A percentile compares a stretch with the other conserved stretches of the same genome.
phyloP scores from a whole-genome alignment of 1,284 basidiomycete species.

The Cutaneotrichosporon spelunceum region DNA sequence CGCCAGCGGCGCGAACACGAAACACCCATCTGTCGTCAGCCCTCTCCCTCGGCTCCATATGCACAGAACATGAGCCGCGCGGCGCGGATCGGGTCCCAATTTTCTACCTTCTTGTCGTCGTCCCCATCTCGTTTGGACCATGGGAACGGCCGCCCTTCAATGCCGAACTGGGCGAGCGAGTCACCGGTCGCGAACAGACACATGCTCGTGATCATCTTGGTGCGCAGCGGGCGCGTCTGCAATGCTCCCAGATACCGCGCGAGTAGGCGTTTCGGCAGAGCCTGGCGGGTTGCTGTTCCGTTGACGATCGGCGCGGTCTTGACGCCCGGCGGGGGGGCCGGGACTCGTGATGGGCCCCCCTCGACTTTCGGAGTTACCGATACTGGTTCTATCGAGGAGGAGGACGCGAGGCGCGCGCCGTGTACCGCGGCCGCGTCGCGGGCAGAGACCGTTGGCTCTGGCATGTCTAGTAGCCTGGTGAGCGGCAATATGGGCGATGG shows the following conservation, averaged over 20 bases:
- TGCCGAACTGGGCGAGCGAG: constrained; percentile 24
- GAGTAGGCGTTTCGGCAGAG: constrained; percentile 1
- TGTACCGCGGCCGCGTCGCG: neutral
- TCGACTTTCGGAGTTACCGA: neutral
- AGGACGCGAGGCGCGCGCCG: neutral
- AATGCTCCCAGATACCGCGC: constrained; percentile 13
- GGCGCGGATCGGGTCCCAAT: constrained; percentile 12
- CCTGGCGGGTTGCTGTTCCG: too few relatives aligned
- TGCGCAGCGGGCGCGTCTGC: constrained; percentile 15
- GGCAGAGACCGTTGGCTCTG: neutral
- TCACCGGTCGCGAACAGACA: constrained; percentile 14
- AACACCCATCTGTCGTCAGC: constrained; percentile 13
- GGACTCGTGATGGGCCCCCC: neutral
- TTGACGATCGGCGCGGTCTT: neutral
- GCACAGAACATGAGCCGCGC: constrained; percentile 20
- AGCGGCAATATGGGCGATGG: neutral
- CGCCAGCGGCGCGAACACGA: constrained; percentile 23
- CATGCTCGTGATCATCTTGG: constrained; percentile 21
- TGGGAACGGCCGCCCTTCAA: constrained; percentile 19
- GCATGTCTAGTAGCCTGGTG: neutral
- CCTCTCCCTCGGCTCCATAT: neutral
- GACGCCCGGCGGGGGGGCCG: neutral
- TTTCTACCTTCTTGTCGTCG: constrained; percentile 1
- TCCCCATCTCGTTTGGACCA: neutral
- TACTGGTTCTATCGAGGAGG: neutral